Evolutionary conservation across 192 early-diverging fungal species (phyloP), one percentile per base, ranked within the genome.

Genomic region (Coemansia sp.): DNA sequence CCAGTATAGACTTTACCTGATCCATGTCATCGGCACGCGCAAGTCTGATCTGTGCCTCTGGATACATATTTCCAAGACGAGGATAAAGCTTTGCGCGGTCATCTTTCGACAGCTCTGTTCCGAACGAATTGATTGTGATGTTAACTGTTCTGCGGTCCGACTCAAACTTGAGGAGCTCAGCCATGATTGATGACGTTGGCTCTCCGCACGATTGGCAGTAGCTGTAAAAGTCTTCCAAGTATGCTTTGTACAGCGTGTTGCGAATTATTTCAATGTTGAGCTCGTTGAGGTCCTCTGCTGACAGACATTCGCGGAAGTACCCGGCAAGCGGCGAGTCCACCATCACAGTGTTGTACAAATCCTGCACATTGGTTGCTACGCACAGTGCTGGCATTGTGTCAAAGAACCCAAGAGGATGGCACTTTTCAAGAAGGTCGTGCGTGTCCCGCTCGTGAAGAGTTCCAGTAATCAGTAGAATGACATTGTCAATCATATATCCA

Each of bases 201-300:
- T 90, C 92, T 54, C 92, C 95, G 19, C 98, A 77, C 3, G 65
- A 66, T 62, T 89, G 86, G 72, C 95, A 96, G 80, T 93, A 99
- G 13, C 81, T 69, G 81, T 97, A 93, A 80, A 98, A 99, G 79
- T 99, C 98, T 82, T 99, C 96, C 68, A 99, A 77, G 65, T 99
- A 99, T 13, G 97, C 95, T 80, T 98, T 97, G 86, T 98, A 95
- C 43, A 99, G 87, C 3, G 95, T 98, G 85, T 98, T 99, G 67
- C 98, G 89, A 75, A 99, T 99, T 62, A 99, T 98, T 74, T 99
- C 98, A 86, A 99, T 99, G 83, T 99, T 98, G 77, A 99, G 87
- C 84, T 99, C 98, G 75, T 99, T 95, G 65, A 99, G 81, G 77
- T 99, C 98, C 69, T 97, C 92, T 42, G 96, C 97, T 13, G 92